A percentile compares a stretch with the other conserved stretches of the same genome.
These are phyloP conservation scores for Colletotrichum sp. DNA, from an alignment of 2,329 filamentous ascomycete species.

Conservation along the genomic window DNA sequence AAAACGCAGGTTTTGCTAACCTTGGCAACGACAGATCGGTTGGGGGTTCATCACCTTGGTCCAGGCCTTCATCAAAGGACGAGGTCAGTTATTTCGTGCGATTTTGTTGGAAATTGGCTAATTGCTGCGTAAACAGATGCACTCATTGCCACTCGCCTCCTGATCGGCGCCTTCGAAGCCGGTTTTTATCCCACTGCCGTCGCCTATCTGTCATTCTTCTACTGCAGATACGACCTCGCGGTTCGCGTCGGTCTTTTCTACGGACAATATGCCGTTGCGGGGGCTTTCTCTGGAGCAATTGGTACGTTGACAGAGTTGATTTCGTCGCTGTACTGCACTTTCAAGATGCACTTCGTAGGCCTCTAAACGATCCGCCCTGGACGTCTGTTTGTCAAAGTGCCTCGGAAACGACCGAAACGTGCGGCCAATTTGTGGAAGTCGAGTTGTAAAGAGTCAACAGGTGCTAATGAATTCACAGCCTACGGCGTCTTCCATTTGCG, in stretches of 20 bases:
- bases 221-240: conserved; percentile 62
- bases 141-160: conserved; percentile 25
- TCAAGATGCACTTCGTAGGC: neutral
- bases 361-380: neutral
- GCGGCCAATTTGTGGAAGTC: neutral
- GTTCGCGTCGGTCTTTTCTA: conserved; percentile 60
- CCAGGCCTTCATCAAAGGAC: conserved; percentile 32
- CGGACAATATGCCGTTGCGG: conserved; percentile 60
- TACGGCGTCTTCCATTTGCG: conserved; percentile 45
- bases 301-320: conserved; percentile 13
- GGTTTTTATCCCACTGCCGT: conserved; percentile 66
- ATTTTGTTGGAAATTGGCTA: neutral
- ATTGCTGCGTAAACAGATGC: conserved; percentile 15
- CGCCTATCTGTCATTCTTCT: conserved; percentile 63
- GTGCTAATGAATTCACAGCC: conserved; percentile 22
- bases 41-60: conserved; percentile 34
- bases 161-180: conserved; percentile 37
- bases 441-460: neutral
- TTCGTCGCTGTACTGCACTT: neutral
- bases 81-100: conserved; percentile 21
- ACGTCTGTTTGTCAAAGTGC: neutral
- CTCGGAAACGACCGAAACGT: neutral
- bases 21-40: conserved; percentile 32
- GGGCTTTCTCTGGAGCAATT: conserved; percentile 60
- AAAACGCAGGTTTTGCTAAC: conserved; percentile 43